These are phyloP conservation scores for Immersiella caudata DNA, from an alignment of 495 filamentous ascomycete genomes.

Conservation along the genomic window DNA sequence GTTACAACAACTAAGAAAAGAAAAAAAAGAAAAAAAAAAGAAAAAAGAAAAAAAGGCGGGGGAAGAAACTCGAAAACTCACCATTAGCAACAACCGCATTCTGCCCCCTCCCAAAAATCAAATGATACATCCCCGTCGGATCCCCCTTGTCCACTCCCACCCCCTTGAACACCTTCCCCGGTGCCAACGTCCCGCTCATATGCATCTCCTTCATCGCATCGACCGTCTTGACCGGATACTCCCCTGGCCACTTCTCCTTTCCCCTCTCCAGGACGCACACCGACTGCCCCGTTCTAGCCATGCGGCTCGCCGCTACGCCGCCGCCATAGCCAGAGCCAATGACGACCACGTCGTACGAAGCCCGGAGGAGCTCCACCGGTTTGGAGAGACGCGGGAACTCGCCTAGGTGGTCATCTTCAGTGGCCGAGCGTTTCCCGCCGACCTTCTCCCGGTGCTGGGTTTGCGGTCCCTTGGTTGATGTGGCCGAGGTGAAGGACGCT, in stretches of 20 bases:
- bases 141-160: constrained; percentile 51
- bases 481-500: constrained; percentile 20
- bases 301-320: constrained; percentile 65
- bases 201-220: constrained; percentile 54
- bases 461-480: background rate
- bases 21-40: no score
- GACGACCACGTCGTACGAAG: constrained; percentile 65
- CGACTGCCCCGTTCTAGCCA: constrained; percentile 61
- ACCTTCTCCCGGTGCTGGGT: background rate
- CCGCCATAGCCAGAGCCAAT: constrained; percentile 71
- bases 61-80: no score
- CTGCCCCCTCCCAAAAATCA: constrained; percentile 65
- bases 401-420: constrained; percentile 47
- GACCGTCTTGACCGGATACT: constrained; percentile 55
- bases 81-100: constrained; percentile 69
- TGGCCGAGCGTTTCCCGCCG: constrained; percentile 15
- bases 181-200: constrained; percentile 57
- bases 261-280: constrained; percentile 68
- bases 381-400: constrained; percentile 57
- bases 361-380: constrained; percentile 58
- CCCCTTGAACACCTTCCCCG: constrained; percentile 39
- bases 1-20: no score
- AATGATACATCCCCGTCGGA: constrained; percentile 64
- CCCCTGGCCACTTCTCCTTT: constrained; percentile 65
- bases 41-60: no score